Base-by-base conservation (phyloP, 2,329 filamentous ascomycete genomes). In the Phialophora tarda region DNA sequence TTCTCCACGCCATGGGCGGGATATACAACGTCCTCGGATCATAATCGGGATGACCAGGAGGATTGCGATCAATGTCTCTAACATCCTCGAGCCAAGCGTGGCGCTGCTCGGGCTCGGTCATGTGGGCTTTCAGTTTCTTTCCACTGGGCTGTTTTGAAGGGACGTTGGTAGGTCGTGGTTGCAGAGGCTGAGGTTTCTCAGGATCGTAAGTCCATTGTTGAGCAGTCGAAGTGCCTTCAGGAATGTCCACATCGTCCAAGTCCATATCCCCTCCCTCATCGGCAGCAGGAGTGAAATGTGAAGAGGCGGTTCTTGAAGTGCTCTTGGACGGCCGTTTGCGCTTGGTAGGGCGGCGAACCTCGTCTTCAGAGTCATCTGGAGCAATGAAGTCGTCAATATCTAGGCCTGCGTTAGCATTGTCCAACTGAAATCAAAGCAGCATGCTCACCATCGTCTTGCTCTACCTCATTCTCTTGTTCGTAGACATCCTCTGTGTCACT, bases 1-100 rank as follows among this genome's bases (percentile, higher is more conserved):
- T 89, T 32, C 81, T 80, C 88, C 89, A 96, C 0, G 92, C 92
- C 38, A 83, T 76, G 0, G 92, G 91, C 0, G 95, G 95, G 38
- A 99, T 90, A 77, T 89, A 97, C n/a, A 99, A 85, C 0, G 93
- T 96, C 23, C 92, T 86, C 8, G 92, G 92, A 73, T 99, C 93
- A 73, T 94, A 97, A 64, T 99, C 94, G 0, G 93, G 90, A 77
- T 97, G 88, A 10, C 86, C 89, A 0, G 87, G 86, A 0, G 89
- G 85, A 74, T 96, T 89, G 60, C 89, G 88, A 73, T 98, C 93
- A 57, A 92, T 92, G 77, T 99, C 95, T 71, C 85, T 82, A 65
- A 95, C 85, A 67, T 93, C 89, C 59, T 92, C 93, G 62, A 99
- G 85, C 95, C 95, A 99, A 12, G 91, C 80, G 75, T 99, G 96